Conservation (phyloP, 371 early-diverging fungal species). For the Apophysomyces trapeziformis region DNA sequence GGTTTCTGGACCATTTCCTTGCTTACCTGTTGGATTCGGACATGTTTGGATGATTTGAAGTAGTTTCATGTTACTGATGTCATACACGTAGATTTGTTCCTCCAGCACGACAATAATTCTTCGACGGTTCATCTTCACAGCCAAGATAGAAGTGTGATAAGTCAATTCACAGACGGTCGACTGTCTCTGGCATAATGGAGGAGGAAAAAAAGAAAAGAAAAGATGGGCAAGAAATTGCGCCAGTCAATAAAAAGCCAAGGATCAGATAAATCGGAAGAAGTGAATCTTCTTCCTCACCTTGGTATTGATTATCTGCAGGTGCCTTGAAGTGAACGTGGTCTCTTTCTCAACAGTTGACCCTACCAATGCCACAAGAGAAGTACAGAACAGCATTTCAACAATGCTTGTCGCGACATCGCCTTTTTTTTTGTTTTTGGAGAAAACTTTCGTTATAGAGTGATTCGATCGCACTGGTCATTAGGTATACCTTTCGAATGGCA, state of each 20-base stretch:
- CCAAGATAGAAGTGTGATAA: constrained; percentile 88
- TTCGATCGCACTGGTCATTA: background rate
- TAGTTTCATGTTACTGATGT: constrained; percentile 96
- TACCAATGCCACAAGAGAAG: constrained; percentile 92
- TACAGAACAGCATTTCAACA: constrained; percentile 96
- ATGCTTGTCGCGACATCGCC: constrained; percentile 89
- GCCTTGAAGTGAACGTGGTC: constrained; percentile 84
- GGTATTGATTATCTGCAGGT: constrained; percentile 93
- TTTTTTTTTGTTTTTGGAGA: constrained; percentile 17
- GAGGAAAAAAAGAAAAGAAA: too few species aligned
- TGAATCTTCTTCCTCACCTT: constrained; percentile 63
- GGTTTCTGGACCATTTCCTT: too few species aligned
- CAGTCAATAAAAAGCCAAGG: too few species aligned
- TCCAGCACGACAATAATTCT: constrained; percentile 92
- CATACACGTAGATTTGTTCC: constrained; percentile 90
- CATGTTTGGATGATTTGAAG: constrained; percentile 94
- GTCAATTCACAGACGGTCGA: constrained; percentile 96
- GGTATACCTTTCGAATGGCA: constrained; percentile 81
- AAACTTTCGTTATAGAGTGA: background rate
- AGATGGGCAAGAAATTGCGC: too few species aligned
- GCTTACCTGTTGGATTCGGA: constrained; percentile 85
- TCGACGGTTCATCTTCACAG: constrained; percentile 94
- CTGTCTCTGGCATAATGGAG: constrained; percentile 67
- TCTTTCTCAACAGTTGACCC: constrained; percentile 83
- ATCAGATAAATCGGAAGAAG: too few species aligned